Percentiles rank a stretch among this genome's conserved stretches.
phyloP scores from a whole-genome alignment of 2,329 filamentous ascomycete species.

The Neopestalotiopsis sp. region DNA sequence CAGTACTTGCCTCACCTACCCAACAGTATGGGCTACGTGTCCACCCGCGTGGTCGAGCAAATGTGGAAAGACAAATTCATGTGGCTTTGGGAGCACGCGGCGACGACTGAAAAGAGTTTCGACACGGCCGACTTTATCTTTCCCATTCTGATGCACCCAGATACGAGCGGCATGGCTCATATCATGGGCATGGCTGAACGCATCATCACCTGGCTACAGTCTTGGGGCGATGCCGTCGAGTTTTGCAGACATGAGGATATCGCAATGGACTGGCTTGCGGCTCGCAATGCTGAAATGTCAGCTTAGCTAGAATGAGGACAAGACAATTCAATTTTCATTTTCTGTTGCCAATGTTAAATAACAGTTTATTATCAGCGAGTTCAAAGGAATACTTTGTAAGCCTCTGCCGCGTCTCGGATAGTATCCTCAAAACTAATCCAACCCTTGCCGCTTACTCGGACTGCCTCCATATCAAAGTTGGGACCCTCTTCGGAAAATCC shows the following conservation, averaged over 20 bases:
- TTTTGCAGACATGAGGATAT: constrained; percentile 5
- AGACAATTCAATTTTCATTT: not conserved
- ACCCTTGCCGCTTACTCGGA: too few species aligned
- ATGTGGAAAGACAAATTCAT: constrained; percentile 67
- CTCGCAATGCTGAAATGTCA: not conserved
- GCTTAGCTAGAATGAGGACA: not conserved
- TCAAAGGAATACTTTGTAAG: too few species aligned
- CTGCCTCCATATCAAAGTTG: too few species aligned
- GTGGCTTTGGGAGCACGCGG: constrained; percentile 52
- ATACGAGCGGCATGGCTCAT: not conserved
- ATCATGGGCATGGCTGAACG: constrained; percentile 10
- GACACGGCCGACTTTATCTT: constrained; percentile 1
- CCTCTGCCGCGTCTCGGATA: too few species aligned
- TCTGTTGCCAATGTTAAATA: too few species aligned
- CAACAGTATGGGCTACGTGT: constrained; percentile 64
- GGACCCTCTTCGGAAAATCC: too few species aligned
- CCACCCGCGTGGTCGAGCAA: constrained; percentile 60
- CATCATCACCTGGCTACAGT: not conserved
- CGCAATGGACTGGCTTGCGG: not conserved
- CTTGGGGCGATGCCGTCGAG: not conserved
- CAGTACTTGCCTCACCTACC: constrained; percentile 40
- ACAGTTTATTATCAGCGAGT: too few species aligned
- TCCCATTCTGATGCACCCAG: not conserved
- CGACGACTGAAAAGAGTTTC: not conserved
- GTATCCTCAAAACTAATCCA: too few species aligned